Evolutionary conservation across 140 eudicot genomes (phyloP), one percentile per base, ranked within the genome.

Genomic region (Senecio squalidus): DNA sequence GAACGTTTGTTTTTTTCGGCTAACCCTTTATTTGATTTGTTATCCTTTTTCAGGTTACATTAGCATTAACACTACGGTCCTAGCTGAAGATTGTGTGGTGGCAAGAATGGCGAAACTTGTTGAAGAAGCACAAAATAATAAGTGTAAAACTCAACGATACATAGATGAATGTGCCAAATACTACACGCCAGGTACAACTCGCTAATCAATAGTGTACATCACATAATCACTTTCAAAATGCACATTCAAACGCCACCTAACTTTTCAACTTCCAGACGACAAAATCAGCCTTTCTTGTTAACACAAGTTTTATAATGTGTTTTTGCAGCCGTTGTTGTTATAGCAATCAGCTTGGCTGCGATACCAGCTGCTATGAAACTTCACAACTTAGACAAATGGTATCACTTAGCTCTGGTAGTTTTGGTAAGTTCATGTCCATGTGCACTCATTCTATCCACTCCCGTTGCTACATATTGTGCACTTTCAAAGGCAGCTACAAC

Each of bases 371-470:
- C 71, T 15, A 22, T 88, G 67, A 77, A 56, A 28, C 66, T 80
- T 60, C 78, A 80, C 30, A 55, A 88, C 50, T 57, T 39, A 41
- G 75, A 56, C 27, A 62, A 84, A 50, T 88, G 99, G 99, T 82
- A 69, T 74, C 95, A 72, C 71, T 65, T 88, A 55, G 95, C 99
- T 18, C 73, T 92, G 63, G 99, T 92, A 21, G 96, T 88, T 28
- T 72, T 92, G 59, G 99, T 92, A 5, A 84, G 99, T 67, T 86
- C 93, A 16, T 92, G 99, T 38, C 99, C 99, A 10, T 92, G 99
- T 72, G 95, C 96, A 14, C 95, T 92, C 40, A 75, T 92, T 46
- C 83, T 92, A 15, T 92, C 99, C 15, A 92, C 99, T 4, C 99
- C 99, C 0, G 96, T 88, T 11, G 99, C 99, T 36, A 82, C 86